Conservation (phyloP, 192 early-diverging fungal species). For the Oehlia diaphana region DNA sequence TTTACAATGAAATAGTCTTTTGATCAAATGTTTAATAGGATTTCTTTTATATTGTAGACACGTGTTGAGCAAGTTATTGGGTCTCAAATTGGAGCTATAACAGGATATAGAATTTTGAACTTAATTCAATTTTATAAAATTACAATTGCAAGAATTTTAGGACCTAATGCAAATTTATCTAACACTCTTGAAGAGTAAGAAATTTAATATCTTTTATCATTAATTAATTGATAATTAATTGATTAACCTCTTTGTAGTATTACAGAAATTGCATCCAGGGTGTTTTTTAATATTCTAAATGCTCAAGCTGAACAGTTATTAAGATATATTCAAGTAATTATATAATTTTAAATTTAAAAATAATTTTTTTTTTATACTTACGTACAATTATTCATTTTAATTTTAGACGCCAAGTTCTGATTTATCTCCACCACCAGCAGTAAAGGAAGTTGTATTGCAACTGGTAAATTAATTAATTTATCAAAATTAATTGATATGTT, state of each 20-base stretch:
- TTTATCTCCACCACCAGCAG: conserved; percentile 58
- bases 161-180: conserved; percentile 50
- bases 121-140: conserved; percentile 76
- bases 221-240: background rate
- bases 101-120: conserved; percentile 67
- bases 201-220: conserved; percentile 10
- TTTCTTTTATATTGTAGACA: conserved; percentile 39
- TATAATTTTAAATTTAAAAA: background rate
- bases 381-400: conserved; percentile 2
- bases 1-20: background rate
- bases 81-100: conserved; percentile 63
- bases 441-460: conserved; percentile 69
- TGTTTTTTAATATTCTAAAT: conserved; percentile 59
- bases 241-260: conserved; percentile 35
- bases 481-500: background rate
- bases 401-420: conserved; percentile 55
- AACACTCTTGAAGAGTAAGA: conserved; percentile 55
- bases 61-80: conserved; percentile 79
- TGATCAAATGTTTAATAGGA: background rate
- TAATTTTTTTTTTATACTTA: background rate
- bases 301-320: conserved; percentile 51
- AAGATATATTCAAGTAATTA: conserved; percentile 45
- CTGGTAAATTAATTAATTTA: conserved; percentile 47
- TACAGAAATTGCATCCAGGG: conserved; percentile 51
- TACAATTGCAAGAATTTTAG: conserved; percentile 64